Base-by-base conservation (phyloP, 2,329 filamentous ascomycete species). In the Claviceps sp. region DNA sequence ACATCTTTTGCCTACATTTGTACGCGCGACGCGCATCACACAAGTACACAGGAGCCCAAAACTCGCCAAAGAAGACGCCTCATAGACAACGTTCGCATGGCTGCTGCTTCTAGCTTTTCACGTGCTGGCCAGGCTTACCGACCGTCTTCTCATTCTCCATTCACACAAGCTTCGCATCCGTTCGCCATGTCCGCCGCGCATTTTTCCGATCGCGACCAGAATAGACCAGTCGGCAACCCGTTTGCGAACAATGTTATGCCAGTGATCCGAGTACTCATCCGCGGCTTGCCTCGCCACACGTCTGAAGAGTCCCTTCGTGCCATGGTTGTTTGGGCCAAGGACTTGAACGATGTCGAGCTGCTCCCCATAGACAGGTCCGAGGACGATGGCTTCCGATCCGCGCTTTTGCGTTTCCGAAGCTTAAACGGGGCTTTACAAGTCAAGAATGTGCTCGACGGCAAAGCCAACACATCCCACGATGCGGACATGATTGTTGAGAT, bases 261-360 rank as follows among this genome's bases (percentile, higher is more conserved):
- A 62, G 66, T 49, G 63, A 69, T 58, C 61, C 71, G 56, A 22
- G 68, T 80, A 38, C 61, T 79, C 47, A 77, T 82, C 54, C 75
- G 75, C 50, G 71, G 73, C 56, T 68, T 83, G 13, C 78, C 79
- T 1, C 56, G 69, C 48, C 74, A 76, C 57, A 78, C 74, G 3
- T 73, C 74, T 1, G 73, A 79, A 49, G 73, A 80, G 49, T 71
- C 71, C 24, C 59, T 83, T 49, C 70, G 73, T 47, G 63, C 78
- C 34, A 81, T 82, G 77, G 69, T 79, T 37, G 68, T 79, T 43
- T 81, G 77, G 65, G 78, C 76, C 49, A 71, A 81, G 57, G 77
- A 81, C 40, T 65, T 80, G 13, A 61, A 71, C 40, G 68, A 71
- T 45, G 69, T 77, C 18, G 72, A 80, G 57, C 64, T 82, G 26